Conservation (phyloP, 2,329 filamentous ascomycete genomes). For the Fusarium clavum region DNA sequence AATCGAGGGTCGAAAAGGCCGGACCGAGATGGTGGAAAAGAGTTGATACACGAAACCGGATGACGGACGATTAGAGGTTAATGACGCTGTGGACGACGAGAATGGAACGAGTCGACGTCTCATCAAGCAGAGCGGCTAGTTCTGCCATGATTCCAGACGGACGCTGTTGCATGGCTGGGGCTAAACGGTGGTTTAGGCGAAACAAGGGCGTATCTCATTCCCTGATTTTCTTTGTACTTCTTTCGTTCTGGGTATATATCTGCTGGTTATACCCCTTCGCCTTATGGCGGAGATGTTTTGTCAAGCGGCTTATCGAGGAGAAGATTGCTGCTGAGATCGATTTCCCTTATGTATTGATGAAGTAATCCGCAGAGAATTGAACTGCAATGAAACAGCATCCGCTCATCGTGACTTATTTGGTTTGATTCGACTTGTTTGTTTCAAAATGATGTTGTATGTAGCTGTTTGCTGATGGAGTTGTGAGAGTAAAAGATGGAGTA, state of each 20-base stretch:
- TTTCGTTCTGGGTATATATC: conserved; percentile 14
- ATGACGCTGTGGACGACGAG: conserved; percentile 23
- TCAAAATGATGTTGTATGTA: background rate
- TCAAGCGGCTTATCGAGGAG: conserved; percentile 28
- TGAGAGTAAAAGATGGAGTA: background rate
- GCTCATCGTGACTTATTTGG: background rate
- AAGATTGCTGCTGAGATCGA: conserved; percentile 28
- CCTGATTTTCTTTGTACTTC: conserved; percentile 16
- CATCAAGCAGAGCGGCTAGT: conserved; percentile 14
- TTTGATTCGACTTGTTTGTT: background rate
- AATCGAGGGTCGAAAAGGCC: conserved; percentile 20
- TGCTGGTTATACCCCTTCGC: conserved; percentile 14
- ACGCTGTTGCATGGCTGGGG: conserved; percentile 27
- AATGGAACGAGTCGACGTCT: conserved; percentile 20
- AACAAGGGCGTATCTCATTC: conserved; percentile 31
- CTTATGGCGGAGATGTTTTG: conserved; percentile 30
- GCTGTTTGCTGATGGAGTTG: background rate
- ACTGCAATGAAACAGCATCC: conserved; percentile 14
- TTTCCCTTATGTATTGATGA: conserved; percentile 42
- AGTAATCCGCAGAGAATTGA: conserved; percentile 30
- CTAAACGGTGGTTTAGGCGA: conserved; percentile 21
- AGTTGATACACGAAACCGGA: conserved; percentile 32
- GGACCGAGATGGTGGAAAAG: conserved; percentile 13
- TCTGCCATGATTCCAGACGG: conserved; percentile 30
- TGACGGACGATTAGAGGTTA: conserved; percentile 33